These are phyloP conservation scores for Mortierella sp. DNA, from an alignment of 371 early-diverging fungal species.

Conservation along the genomic window DNA sequence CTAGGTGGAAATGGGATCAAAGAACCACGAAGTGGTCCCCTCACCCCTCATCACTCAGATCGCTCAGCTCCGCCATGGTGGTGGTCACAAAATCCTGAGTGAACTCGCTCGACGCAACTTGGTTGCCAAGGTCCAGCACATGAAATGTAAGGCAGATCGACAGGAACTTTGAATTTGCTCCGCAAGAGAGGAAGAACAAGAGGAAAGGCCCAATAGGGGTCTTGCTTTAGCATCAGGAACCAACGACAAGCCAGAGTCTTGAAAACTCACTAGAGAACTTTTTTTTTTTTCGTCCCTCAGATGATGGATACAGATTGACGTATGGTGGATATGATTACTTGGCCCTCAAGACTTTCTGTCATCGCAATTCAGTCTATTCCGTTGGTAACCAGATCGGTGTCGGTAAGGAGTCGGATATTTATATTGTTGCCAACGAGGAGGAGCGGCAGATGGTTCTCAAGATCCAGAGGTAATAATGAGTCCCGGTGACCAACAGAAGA, in stretches of 20 bases:
- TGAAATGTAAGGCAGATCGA: slow-evolving; percentile 71
- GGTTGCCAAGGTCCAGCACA: slow-evolving; percentile 87
- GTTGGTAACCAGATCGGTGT: slow-evolving; percentile 99
- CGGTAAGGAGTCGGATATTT: slow-evolving; percentile 99
- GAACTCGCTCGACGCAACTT: slow-evolving; percentile 90
- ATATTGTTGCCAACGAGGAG: slow-evolving; percentile 93
- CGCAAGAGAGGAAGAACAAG: no score
- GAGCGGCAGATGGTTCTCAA: slow-evolving; percentile 90
- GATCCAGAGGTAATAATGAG: slow-evolving; percentile 81
- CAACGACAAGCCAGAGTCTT: no score
- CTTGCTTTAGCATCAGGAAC: no score
- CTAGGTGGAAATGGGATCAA: slow-evolving; percentile 95
- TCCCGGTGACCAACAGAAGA: background rate
- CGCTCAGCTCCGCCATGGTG: slow-evolving; percentile 88
- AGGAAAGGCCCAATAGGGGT: no score
- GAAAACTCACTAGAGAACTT: background rate
- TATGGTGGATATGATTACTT: slow-evolving; percentile 99
- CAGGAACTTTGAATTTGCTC: background rate
- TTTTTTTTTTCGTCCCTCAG: slow-evolving; percentile 45
- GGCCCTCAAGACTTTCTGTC: slow-evolving; percentile 94
- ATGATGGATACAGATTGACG: slow-evolving; percentile 97
- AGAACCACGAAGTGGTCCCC: slow-evolving; percentile 98
- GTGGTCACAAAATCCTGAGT: slow-evolving; percentile 83
- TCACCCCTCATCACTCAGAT: slow-evolving; percentile 88
- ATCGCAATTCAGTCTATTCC: slow-evolving; percentile 89